Evolutionary conservation across 75 land plant genomes (phyloP).

Genomic region (Pinus albicaulis): DNA sequence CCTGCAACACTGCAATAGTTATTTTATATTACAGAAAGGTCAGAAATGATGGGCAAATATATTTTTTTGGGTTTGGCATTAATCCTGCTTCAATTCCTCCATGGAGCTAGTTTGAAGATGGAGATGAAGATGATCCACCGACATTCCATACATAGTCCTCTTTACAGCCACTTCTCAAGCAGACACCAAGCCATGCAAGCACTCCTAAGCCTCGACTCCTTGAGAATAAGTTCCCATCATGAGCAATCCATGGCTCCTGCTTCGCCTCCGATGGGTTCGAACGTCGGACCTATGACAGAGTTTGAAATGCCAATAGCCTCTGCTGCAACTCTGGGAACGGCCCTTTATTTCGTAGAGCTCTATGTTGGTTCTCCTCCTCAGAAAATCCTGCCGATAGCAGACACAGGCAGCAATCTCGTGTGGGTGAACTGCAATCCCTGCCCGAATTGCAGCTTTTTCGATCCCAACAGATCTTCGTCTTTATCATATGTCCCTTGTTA

Average conservation of each 20-base stretch:
- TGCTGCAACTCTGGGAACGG: conserved; percentile 34
- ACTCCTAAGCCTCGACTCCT: not conserved
- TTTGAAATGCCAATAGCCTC: conserved; percentile 35
- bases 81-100: too few relatives aligned
- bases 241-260: too few relatives aligned
- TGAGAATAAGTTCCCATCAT: not conserved
- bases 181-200: not conserved
- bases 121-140: conserved; percentile 10
- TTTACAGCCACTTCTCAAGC: not conserved
- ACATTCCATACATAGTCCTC: not conserved
- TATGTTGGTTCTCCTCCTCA: conserved; percentile 62
- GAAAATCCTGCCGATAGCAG: conserved; percentile 40
- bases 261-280: not conserved
- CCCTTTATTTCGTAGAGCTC: conserved; percentile 55
- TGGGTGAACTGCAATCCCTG: conserved; percentile 56
- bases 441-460: conserved; percentile 5
- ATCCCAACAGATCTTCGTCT: conserved; percentile 22
- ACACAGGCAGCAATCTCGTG: conserved; percentile 76
- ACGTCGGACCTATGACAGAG: not conserved
- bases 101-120: too few relatives aligned
- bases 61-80: too few relatives aligned
- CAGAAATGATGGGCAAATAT: too few relatives aligned
- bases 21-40: too few relatives aligned
- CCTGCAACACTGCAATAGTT: too few relatives aligned
- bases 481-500: conserved; percentile 26